Percentiles rank a stretch among this genome's conserved stretches.
Conservation (phyloP, 176 grass and related monocot species). For the Raddia distichophylla region DNA sequence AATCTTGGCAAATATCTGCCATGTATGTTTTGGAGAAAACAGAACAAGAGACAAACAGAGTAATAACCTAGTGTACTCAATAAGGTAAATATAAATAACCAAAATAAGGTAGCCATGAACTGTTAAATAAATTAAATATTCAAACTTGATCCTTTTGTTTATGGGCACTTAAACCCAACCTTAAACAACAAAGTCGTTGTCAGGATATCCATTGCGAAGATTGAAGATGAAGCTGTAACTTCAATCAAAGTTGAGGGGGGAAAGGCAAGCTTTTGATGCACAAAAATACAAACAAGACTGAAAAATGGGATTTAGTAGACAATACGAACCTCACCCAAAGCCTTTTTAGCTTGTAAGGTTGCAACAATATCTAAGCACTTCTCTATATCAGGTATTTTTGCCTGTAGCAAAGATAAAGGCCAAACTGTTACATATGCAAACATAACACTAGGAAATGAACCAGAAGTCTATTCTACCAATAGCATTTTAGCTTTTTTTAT, state of each 20-base stretch:
- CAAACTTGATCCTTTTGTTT: constrained; percentile 11
- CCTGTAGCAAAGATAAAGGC: constrained; percentile 56
- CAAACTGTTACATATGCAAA: constrained; percentile 24
- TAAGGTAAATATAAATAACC: not conserved
- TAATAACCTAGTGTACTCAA: not conserved
- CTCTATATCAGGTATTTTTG: constrained; percentile 97
- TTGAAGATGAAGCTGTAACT: not conserved
- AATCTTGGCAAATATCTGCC: not conserved
- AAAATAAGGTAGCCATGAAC: not conserved
- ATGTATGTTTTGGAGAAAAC: not conserved
- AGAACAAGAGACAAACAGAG: not conserved
- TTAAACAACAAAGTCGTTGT: not conserved
- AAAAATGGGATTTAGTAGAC: constrained; percentile 10
- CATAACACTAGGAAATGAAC: constrained; percentile 18
- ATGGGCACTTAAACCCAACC: not conserved
- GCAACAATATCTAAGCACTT: constrained; percentile 93
- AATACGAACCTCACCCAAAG: constrained; percentile 75
- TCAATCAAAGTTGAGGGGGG: not conserved
- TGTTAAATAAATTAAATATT: not conserved
- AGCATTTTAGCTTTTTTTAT: not conserved
- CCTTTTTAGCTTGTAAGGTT: constrained; percentile 71
- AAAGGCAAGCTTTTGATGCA: not conserved
- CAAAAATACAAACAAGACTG: not conserved
- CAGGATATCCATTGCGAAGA: not conserved
- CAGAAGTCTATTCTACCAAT: not conserved